phyloP scores from a whole-genome alignment of 495 filamentous ascomycete genomes.

The Penicillium verhagenii region DNA sequence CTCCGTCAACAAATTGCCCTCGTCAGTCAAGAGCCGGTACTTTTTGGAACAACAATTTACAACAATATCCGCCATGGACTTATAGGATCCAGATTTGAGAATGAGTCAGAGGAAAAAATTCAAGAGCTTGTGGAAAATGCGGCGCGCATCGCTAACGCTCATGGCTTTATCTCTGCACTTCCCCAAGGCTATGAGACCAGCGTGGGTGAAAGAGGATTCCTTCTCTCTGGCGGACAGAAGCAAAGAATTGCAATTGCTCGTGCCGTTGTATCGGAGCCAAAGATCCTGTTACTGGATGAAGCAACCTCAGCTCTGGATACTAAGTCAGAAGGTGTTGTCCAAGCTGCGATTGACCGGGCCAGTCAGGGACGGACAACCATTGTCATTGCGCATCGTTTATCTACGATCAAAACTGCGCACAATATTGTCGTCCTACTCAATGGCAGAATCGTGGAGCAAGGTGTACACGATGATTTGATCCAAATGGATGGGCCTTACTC shows the following conservation, averaged over 20 bases:
- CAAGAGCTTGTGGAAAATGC: constrained; percentile 45
- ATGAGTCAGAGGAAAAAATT: constrained; percentile 49
- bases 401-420: not conserved
- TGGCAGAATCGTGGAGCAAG: constrained; percentile 53
- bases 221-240: constrained; percentile 48
- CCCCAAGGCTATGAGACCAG: constrained; percentile 37
- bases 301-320: constrained; percentile 53
- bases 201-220: constrained; percentile 35
- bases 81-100: constrained; percentile 60
- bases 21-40: constrained; percentile 48
- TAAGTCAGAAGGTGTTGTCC: constrained; percentile 45
- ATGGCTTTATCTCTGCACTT: constrained; percentile 39
- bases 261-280: constrained; percentile 78
- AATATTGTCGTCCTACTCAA: constrained; percentile 50
- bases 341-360: constrained; percentile 43
- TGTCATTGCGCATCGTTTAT: constrained; percentile 56
- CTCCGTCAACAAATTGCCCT: constrained; percentile 76
- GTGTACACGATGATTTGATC: constrained; percentile 46
- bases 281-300: constrained; percentile 68
- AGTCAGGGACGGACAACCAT: constrained; percentile 41
- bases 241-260: constrained; percentile 67
- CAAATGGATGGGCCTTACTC: constrained; percentile 40
- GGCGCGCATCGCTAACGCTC: constrained; percentile 61
- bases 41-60: constrained; percentile 74
- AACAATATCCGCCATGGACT: constrained; percentile 79